Evolutionary conservation across 2,329 filamentous ascomycete species (phyloP), one percentile per base, ranked within the genome.

Genomic region (Neofusicoccum sp.): DNA sequence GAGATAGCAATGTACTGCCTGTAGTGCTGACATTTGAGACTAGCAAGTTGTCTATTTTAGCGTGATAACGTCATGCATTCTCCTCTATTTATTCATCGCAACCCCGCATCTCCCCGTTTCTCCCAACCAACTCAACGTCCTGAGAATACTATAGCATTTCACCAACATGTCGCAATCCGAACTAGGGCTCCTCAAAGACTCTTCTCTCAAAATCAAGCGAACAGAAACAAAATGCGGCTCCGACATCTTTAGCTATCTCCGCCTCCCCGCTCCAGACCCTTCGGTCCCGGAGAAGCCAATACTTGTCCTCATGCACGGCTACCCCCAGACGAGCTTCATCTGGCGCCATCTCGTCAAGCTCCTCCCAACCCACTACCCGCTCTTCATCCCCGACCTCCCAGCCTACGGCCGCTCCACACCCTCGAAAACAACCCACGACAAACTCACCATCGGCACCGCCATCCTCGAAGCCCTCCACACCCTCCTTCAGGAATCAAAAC

Each of bases 311-410:
- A 4, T 49, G 2, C 30, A 49, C 30, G 30, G 45, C 45, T 49
- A 49, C 30, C 28, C 45, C 7, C 45, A 49, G 16, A 49, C 45
- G 8, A 49, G 8, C 30, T 33, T 20, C 45, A 49, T 56, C 34
- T 56, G 28, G 28, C 38, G 24, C 1, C 51, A 65, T 43, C 36
- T 73, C 1, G 68, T 74, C n/a, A 67, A 69, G 1, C 65, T 70
- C 2, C 67, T 74, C 3, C 67, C 70, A 9, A 24, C 64, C 9
- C 48, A 65, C 2, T 62, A 67, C 5, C 69, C 71, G 2, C 63
- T 74, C 38, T 73, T 72, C 53, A 64, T 63, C 3, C 65, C 71
- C 1, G 71, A 74, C 44, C 67, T 73, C 1, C 70, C 71, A 8
- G 71, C 71, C 49, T 73, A 74, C 48, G 71, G 72, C 12, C 64